Evolutionary conservation across 805 yeast species (phyloP).

Genomic region (Cyberlindnera mississippiensis): DNA sequence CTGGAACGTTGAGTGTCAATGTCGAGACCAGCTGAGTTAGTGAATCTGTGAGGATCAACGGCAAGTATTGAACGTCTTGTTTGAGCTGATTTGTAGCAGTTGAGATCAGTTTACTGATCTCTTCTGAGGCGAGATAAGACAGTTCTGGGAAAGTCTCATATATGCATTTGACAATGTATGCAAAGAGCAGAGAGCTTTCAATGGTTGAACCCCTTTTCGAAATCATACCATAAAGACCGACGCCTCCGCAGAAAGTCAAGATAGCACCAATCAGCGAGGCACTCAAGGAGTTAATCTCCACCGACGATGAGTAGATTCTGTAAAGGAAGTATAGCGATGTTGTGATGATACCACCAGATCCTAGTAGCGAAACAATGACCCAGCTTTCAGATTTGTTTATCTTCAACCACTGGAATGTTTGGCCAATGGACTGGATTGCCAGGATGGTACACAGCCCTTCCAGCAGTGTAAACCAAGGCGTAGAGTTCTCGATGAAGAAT

Average conservation of each 20-base stretch:
- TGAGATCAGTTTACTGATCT: slow-evolving; percentile 36
- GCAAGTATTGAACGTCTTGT: slow-evolving; percentile 31
- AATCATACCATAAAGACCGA: slow-evolving; percentile 81
- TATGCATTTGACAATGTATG: slow-evolving; percentile 88
- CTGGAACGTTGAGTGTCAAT: slow-evolving; percentile 24
- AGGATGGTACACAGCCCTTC: slow-evolving; percentile 93
- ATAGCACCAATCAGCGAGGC: slow-evolving; percentile 87
- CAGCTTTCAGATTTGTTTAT: slow-evolving; percentile 61
- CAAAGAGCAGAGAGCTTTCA: slow-evolving; percentile 81
- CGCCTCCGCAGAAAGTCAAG: slow-evolving; percentile 65
- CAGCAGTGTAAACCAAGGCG: slow-evolving; percentile 82
- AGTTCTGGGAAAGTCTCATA: slow-evolving; percentile 91
- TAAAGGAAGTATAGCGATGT: slow-evolving; percentile 74
- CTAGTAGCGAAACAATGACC: slow-evolving; percentile 68
- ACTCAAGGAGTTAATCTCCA: slow-evolving; percentile 55
- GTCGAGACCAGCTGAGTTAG: slow-evolving; percentile 21
- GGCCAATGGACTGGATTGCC: slow-evolving; percentile 90
- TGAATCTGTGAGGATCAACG: slow-evolving; percentile 28
- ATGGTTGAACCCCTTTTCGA: slow-evolving; percentile 85
- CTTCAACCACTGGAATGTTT: slow-evolving; percentile 68
- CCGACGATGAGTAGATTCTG: slow-evolving; percentile 76
- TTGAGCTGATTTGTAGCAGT: slow-evolving; percentile 31
- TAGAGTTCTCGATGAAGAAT: slow-evolving; percentile 65
- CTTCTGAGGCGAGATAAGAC: slow-evolving; percentile 49
- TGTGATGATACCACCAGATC: slow-evolving; percentile 72